Percentiles rank a stretch among this genome's conserved stretches.
These are phyloP conservation scores for Pistacia atlantica DNA, from an alignment of 345 rosid species.

Conservation along the genomic window DNA sequence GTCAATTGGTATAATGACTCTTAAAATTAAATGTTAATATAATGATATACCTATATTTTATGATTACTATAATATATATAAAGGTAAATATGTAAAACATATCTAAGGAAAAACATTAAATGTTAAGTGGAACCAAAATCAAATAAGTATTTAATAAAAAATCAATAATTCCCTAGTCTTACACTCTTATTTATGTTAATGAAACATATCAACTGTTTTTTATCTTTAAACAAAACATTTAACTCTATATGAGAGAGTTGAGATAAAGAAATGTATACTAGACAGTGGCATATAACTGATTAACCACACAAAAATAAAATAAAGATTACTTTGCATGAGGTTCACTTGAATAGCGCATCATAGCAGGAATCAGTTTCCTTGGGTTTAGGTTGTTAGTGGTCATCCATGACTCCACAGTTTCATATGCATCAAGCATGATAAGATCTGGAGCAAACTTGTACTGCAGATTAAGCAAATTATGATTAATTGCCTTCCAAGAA, in stretches of 20 bases:
- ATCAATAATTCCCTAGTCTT: too few species aligned
- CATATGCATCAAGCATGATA: constrained; percentile 94
- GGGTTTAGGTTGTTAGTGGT: constrained; percentile 82
- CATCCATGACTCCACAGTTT: constrained; percentile 99
- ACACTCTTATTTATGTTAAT: neutral
- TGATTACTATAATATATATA: too few species aligned
- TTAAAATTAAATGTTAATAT: too few species aligned
- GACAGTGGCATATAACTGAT: neutral
- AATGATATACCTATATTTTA: too few species aligned
- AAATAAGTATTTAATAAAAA: too few species aligned
- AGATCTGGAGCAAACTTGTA: constrained; percentile 97
- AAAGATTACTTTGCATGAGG: constrained; percentile 94
- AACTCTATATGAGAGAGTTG: too few species aligned
- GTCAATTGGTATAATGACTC: too few species aligned
- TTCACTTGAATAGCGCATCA: constrained; percentile 99
- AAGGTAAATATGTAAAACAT: too few species aligned
- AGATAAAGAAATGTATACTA: too few species aligned
- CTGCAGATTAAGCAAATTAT: constrained; percentile 49
- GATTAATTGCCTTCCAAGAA: constrained; percentile 19
- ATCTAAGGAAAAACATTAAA: too few species aligned
- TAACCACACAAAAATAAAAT: constrained; percentile 6
- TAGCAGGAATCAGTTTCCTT: constrained; percentile 91
- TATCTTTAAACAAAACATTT: too few species aligned
- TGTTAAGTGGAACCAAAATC: too few species aligned
- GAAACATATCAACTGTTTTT: neutral